Percentiles rank a stretch among this genome's conserved stretches.
Conservation (phyloP, 2,329 filamentous ascomycete species). For the Magnaporthiopsis poae region DNA sequence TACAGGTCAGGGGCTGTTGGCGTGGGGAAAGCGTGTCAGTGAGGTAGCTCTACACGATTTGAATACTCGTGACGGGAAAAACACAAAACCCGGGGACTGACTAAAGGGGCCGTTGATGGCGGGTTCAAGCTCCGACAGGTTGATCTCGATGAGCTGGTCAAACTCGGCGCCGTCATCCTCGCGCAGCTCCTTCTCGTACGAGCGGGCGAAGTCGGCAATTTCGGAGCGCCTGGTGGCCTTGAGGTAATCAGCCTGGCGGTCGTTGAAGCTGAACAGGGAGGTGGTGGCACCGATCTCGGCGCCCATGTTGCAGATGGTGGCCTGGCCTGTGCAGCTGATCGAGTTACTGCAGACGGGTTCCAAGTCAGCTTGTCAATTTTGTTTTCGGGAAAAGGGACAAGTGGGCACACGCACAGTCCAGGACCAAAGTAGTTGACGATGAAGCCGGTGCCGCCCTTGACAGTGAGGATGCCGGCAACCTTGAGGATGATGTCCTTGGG, state of each 20-base stretch:
- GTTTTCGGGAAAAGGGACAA: background rate
- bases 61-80: too few species aligned
- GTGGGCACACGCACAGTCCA: constrained; percentile 1
- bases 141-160: constrained; percentile 91
- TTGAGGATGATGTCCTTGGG: constrained; percentile 97
- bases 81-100: background rate
- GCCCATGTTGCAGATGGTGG: constrained; percentile 63
- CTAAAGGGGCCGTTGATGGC: constrained; percentile 98
- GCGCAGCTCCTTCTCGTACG: constrained; percentile 74
- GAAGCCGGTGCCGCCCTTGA: constrained; percentile 92
- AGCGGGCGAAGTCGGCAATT: constrained; percentile 81
- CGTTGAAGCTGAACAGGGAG: constrained; percentile 94
- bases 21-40: background rate
- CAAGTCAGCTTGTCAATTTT: too few species aligned
- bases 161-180: constrained; percentile 89
- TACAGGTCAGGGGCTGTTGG: constrained; percentile 69
- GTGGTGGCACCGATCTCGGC: constrained; percentile 78
- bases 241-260: constrained; percentile 95
- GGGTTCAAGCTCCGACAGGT: constrained; percentile 87
- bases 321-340: constrained; percentile 63
- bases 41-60: background rate
- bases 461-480: constrained; percentile 90
- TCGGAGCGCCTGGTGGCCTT: constrained; percentile 77
- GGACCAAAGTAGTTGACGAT: constrained; percentile 65
- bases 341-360: constrained; percentile 28